Evolutionary conservation across 2,329 filamentous ascomycete species (phyloP).

Genomic region (Trichoderma cornu-damae): DNA sequence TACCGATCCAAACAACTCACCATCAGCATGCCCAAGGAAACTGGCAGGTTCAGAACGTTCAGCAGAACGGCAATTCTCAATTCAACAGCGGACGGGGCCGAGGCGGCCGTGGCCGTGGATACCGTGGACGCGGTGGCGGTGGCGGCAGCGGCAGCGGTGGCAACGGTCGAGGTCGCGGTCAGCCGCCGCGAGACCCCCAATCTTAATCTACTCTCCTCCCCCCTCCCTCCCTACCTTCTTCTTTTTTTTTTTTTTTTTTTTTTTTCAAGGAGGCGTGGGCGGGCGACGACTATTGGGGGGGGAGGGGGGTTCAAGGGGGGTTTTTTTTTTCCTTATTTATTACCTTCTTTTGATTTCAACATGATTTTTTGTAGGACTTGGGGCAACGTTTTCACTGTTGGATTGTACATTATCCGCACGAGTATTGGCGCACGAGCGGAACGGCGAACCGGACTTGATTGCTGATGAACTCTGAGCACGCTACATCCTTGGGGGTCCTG

Average conservation of each 20-base stretch:
- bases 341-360: slow-evolving; percentile 23
- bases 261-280: slow-evolving; percentile 23
- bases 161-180: slow-evolving; percentile 35
- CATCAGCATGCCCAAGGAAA: slow-evolving; percentile 34
- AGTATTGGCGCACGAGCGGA: slow-evolving; percentile 35
- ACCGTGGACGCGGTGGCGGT: slow-evolving; percentile 35
- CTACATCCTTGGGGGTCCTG: slow-evolving; percentile 21
- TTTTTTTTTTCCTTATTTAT: neutral
- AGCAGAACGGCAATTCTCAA: slow-evolving; percentile 35
- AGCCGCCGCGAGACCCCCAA: slow-evolving; percentile 32
- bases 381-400: slow-evolving; percentile 33
- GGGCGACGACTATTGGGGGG: slow-evolving; percentile 25
- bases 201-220: slow-evolving; percentile 27
- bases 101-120: slow-evolving; percentile 37
- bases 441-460: slow-evolving; percentile 32
- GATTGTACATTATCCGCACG: slow-evolving; percentile 42
- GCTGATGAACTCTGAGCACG: slow-evolving; percentile 29
- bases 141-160: slow-evolving; percentile 28
- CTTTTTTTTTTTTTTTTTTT: no score
- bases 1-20: neutral
- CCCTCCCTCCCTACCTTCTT: no score
- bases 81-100: slow-evolving; percentile 35
- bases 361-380: slow-evolving; percentile 29
- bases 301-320: slow-evolving; percentile 20
- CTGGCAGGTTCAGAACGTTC: slow-evolving; percentile 39